phyloP scores from a whole-genome alignment of 108 stramenopile species.

The Schizochytrium sp. region DNA sequence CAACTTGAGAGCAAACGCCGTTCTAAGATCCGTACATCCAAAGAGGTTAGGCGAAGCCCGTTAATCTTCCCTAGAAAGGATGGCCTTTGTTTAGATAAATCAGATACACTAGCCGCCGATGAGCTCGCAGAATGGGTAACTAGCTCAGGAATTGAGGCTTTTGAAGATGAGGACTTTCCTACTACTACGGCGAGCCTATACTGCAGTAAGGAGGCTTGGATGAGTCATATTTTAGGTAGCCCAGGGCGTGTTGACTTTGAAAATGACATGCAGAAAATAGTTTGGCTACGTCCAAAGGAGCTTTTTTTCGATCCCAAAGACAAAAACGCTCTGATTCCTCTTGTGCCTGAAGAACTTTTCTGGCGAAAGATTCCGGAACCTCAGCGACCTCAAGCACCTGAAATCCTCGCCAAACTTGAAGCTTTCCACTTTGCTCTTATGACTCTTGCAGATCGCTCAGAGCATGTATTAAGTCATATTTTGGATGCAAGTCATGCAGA shows the following conservation, averaged over 20 bases:
- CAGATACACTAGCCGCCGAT: not conserved
- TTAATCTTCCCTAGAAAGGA: not conserved
- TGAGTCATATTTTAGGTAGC: not conserved
- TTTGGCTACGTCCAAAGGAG: not conserved
- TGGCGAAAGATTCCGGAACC: slow-evolving; percentile 36
- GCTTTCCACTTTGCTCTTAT: slow-evolving; percentile 24
- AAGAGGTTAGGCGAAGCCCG: not conserved
- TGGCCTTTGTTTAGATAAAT: not conserved
- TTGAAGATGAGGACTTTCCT: not conserved
- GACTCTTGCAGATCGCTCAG: not conserved
- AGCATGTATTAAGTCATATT: not conserved
- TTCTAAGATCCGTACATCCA: not conserved
- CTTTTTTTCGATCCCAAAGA: not conserved
- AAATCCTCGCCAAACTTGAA: not conserved
- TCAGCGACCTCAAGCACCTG: not conserved
- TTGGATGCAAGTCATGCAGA: not conserved
- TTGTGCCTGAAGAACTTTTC: not conserved
- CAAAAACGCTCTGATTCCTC: not conserved
- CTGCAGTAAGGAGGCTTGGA: not conserved
- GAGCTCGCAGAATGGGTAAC: slow-evolving; percentile 32
- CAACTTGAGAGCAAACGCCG: not conserved
- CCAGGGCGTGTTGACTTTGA: not conserved
- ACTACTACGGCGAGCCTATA: not conserved
- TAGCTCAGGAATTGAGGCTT: not conserved
- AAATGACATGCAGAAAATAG: not conserved